Evolutionary conservation across 2,329 filamentous ascomycete species (phyloP), one percentile per base, ranked within the genome.

Genomic region (Botrytis byssoidea): DNA sequence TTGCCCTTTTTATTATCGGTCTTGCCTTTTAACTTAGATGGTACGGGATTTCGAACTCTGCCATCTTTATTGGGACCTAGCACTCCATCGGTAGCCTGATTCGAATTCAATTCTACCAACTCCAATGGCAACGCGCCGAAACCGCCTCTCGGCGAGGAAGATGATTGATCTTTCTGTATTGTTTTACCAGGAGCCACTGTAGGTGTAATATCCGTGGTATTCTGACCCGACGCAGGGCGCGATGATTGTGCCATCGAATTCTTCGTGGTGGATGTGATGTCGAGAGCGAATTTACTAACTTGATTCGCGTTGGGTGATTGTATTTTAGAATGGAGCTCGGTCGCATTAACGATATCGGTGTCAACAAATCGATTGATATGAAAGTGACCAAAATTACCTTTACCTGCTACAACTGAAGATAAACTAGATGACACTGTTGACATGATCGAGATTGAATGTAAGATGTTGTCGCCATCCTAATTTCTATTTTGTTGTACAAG

Each of bases 21-120:
- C 76, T 86, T 88, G 74, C 88, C 87, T 79, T 90, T 89, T 71
- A 91, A 83, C 79, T 90, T 90, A 80, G 86, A 89, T 7, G 89
- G 89, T 3, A 91, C 85, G 1, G 88, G 87, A 75, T 90, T 89
- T 73, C 87, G 82, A 22, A 88, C 84, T 37, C 86, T 84, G 61
- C 86, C 85, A 79, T 88, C 86, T 46, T 83, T 81, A 60, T 81
- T 83, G 76, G 83, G 82, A 10, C 79, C 79, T 32, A 82, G 75
- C 40, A 80, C 77, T 5, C 78, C 79, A 60, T 80, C 78, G 71
- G 76, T 68, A 10, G 77, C 68, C 12, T 79, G 73, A 10, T 78
- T 79, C 32, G 79, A 77, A 46, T 76, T 73, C 29, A 89, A 88
- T 76, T 87, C 85, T 72, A 84, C 85, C 79, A 89, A 87, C 80